Percentiles rank a stretch among this genome's conserved stretches.
phyloP scores from a whole-genome alignment of 2,329 filamentous ascomycete genomes.

The Teratosphaeria gauchensis region DNA sequence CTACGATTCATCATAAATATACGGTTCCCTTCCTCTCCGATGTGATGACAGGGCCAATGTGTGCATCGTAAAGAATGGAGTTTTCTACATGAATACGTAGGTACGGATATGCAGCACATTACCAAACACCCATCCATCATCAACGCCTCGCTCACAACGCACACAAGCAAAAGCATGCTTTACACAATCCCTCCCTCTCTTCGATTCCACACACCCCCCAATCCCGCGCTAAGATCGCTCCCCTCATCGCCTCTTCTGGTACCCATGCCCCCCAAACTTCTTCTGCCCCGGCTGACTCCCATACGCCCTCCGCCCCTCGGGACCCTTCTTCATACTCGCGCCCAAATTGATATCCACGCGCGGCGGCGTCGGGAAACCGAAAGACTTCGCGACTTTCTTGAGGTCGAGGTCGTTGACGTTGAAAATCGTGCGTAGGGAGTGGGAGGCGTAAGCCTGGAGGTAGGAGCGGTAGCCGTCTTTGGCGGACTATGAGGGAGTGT shows the following conservation, averaged over 20 bases:
- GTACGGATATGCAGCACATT: no score
- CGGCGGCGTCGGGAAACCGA: conserved; percentile 69
- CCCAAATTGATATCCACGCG: conserved; percentile 70
- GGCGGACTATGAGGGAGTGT: conserved; percentile 39
- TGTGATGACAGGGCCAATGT: no score
- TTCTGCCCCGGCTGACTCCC: conserved; percentile 65
- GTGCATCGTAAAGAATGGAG: no score
- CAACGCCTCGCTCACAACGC: background rate
- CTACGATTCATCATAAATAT: no score
- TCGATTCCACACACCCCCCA: no score
- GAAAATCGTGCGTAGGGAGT: conserved; percentile 72
- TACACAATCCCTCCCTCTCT: no score
- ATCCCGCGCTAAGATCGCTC: no score
- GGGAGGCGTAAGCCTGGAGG: conserved; percentile 87
- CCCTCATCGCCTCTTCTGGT: background rate
- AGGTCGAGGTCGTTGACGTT: conserved; percentile 75
- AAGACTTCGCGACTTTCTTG: conserved; percentile 73
- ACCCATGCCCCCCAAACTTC: background rate
- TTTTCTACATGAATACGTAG: no score
- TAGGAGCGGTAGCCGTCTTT: conserved; percentile 78
- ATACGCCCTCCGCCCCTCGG: conserved; percentile 63
- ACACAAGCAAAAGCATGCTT: no score
- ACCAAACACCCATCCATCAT: no score
- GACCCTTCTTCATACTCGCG: conserved; percentile 64
- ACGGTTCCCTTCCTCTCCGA: no score